phyloP scores from a whole-genome alignment of 148 eudicot genomes.

The Pouteria glomerata region DNA sequence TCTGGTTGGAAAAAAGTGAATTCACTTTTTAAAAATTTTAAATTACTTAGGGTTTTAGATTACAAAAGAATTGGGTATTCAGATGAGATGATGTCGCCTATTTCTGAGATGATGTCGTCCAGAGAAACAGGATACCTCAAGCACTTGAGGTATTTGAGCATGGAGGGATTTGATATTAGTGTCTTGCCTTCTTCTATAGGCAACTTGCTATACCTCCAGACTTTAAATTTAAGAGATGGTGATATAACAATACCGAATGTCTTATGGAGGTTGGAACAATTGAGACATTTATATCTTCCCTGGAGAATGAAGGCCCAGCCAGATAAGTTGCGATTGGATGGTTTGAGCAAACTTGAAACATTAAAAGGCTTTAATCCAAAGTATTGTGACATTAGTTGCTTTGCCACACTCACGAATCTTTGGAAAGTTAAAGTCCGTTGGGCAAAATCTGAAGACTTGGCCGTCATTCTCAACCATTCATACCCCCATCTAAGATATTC shows the following conservation, averaged over 20 bases:
- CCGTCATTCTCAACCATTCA: too few relatives aligned
- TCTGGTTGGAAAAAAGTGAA: not conserved
- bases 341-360: too few relatives aligned
- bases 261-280: too few relatives aligned
- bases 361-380: too few relatives aligned
- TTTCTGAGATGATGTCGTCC: not conserved
- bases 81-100: too few relatives aligned
- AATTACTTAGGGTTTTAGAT: too few relatives aligned
- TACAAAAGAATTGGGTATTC: constrained; percentile 24
- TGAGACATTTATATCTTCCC: not conserved
- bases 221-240: constrained; percentile 16
- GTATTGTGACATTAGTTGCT: not conserved
- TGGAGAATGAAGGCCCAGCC: too few relatives aligned
- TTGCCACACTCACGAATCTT: not conserved
- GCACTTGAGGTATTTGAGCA: too few relatives aligned
- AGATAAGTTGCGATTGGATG: not conserved
- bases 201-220: constrained; percentile 15
- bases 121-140: too few relatives aligned
- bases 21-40: constrained; percentile 1
- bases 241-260: not conserved
- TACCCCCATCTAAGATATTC: not conserved
- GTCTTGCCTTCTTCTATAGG: constrained; percentile 18
- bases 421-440: not conserved
- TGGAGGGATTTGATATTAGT: constrained; percentile 16
- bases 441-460: not conserved